Base-by-base conservation (phyloP, 306 rosid species). In the Vigna hirtella region DNA sequence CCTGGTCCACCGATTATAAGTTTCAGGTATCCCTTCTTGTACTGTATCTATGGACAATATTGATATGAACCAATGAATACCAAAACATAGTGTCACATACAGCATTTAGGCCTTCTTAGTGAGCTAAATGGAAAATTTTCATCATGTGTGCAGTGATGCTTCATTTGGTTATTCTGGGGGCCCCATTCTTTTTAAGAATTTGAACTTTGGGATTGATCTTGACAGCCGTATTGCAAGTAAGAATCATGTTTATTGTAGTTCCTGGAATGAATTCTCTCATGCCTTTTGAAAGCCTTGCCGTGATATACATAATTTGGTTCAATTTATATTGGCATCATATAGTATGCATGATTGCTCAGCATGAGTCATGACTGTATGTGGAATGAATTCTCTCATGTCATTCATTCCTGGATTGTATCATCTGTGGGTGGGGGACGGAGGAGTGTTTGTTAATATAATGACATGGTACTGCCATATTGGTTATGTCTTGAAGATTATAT, bases 171-270 rank as follows among this genome's bases (percentile, higher is more conserved):
- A 95, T 88, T 91, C 97, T 53, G 99, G 99, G 20, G 99, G 99
- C 1, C 97, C 99, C 15, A 1, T 84, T 71, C 89, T 95, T 81
- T 95, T 95, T 72, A 93, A 76, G 86, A 95, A 95, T 85, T 87
- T 95, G 90, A 95, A 95, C 83, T 95, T 95, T 81, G 99, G 99
- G 77, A 95, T 95, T 69, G 99, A 95, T 85, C 93, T 95, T 6
- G 99, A 95, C 85, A 95, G 99, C 80, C 99, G 99, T 51, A 85
- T 95, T 50, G 97, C 99, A 84, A 95, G 99, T 95, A 95, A 91
- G 97, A 74, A 73, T 78, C 72, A 70, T 78, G 77, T 74, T 79
- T 61, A 16, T 79, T 30, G 32, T 28, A 57, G 71, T 65, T 72
- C 38, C 22, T 56, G 34, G 59, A 58, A 67, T 74, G 63, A 63